Percentiles rank a stretch among this genome's conserved stretches.
Conservation (phyloP, 2,329 filamentous ascomycete genomes). For the Balansia obtecta region DNA sequence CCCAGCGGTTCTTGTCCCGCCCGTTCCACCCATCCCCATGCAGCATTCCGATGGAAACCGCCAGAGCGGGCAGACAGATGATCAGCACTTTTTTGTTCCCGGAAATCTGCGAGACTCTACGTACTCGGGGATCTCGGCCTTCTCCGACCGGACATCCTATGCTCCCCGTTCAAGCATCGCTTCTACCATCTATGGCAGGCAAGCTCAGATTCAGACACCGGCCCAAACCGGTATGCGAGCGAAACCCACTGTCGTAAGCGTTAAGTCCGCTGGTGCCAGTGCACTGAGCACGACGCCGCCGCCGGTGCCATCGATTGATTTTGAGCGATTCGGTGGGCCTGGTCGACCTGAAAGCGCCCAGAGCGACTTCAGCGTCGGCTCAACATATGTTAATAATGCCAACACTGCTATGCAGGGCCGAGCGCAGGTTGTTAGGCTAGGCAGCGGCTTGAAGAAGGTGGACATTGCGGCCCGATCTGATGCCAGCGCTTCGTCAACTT, state of each 20-base stretch:
- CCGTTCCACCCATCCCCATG: slow-evolving; percentile 81
- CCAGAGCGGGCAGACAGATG: slow-evolving; percentile 44
- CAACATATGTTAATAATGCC: slow-evolving; percentile 55
- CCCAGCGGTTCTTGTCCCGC: slow-evolving; percentile 70
- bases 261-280: slow-evolving; percentile 55
- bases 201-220: slow-evolving; percentile 69
- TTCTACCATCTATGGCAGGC: slow-evolving; percentile 87
- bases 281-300: slow-evolving; percentile 55
- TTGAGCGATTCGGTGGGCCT: slow-evolving; percentile 38
- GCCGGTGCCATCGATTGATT: slow-evolving; percentile 62
- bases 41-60: slow-evolving; percentile 34
- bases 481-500: slow-evolving; percentile 15
- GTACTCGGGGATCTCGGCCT: slow-evolving; percentile 64
- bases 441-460: slow-evolving; percentile 35
- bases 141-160: slow-evolving; percentile 48
- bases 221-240: slow-evolving; percentile 79
- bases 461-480: slow-evolving; percentile 26
- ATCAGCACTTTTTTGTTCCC: slow-evolving; percentile 89
- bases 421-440: slow-evolving; percentile 49
- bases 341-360: slow-evolving; percentile 39
- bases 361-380: slow-evolving; percentile 54
- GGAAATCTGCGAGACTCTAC: slow-evolving; percentile 83
- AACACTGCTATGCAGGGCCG: slow-evolving; percentile 45
- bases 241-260: slow-evolving; percentile 86
- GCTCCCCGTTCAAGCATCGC: slow-evolving; percentile 64